A percentile compares a stretch with the other conserved stretches of the same genome.
Evolutionary conservation across 106 monocot genomes (phyloP).

Genomic region (Ottelia alismoides): DNA sequence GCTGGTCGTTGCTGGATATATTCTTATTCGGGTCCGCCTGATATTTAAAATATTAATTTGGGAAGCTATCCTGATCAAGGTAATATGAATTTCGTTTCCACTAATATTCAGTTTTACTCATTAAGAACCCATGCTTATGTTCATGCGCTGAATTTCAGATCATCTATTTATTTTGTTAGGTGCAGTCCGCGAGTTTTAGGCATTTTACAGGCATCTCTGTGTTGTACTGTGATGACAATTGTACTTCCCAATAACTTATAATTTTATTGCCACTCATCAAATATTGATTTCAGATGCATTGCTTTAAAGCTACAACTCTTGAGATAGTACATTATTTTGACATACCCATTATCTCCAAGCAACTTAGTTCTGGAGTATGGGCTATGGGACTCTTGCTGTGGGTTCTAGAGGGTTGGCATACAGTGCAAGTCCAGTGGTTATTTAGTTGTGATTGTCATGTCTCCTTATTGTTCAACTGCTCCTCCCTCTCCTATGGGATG

Average conservation of each 20-base stretch:
- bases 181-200: constrained; percentile 74
- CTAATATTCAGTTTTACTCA: constrained; percentile 71
- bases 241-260: not conserved
- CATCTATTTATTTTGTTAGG: constrained; percentile 63
- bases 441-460: constrained; percentile 42
- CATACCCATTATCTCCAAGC: constrained; percentile 31
- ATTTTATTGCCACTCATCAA: no score
- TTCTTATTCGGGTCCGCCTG: constrained; percentile 21
- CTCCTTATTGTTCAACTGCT: constrained; percentile 6
- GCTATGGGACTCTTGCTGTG: constrained; percentile 79
- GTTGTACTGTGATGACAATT: constrained; percentile 2
- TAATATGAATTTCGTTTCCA: constrained; percentile 35
- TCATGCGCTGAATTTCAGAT: constrained; percentile 72
- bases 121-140: constrained; percentile 66
- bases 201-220: constrained; percentile 70
- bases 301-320: constrained; percentile 73
- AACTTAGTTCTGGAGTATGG: constrained; percentile 36
- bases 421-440: constrained; percentile 47
- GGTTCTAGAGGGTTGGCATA: constrained; percentile 88
- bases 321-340: constrained; percentile 78
- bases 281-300: constrained; percentile 96
- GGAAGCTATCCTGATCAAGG: no score
- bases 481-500: no score
- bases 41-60: no score
- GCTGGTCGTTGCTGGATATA: constrained; percentile 40